phyloP scores from a whole-genome alignment of 2,329 filamentous ascomycete species.

The Coniochaeta sp. region DNA sequence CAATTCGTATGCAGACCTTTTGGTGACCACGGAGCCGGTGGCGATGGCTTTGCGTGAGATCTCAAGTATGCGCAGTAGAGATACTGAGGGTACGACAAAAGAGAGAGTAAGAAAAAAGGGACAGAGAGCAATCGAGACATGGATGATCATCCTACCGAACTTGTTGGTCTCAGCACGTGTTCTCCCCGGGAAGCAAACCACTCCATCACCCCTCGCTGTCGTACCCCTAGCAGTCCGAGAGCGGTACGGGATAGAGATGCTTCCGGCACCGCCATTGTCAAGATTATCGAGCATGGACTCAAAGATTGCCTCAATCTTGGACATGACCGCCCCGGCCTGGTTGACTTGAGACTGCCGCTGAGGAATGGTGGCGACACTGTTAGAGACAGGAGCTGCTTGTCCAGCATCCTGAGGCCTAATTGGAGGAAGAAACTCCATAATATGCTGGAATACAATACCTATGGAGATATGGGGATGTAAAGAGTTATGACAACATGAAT shows the following conservation, averaged over 20 bases:
- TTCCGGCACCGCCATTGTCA: slow-evolving; percentile 26
- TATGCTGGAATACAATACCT: neutral
- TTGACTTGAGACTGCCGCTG: neutral
- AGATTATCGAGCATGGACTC: slow-evolving; percentile 43
- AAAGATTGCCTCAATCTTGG: slow-evolving; percentile 49
- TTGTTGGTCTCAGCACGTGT: slow-evolving; percentile 39
- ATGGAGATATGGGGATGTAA: too few relatives aligned
- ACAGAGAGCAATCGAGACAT: neutral
- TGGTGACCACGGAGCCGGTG: slow-evolving; percentile 49
- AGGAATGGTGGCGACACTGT: neutral
- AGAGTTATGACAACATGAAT: neutral
- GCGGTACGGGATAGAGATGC: slow-evolving; percentile 40
- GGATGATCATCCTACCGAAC: slow-evolving; percentile 37
- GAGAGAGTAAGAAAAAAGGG: neutral
- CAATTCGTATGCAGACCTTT: slow-evolving; percentile 51
- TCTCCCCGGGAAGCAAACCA: slow-evolving; percentile 38
- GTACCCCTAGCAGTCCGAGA: slow-evolving; percentile 16
- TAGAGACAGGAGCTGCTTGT: too few relatives aligned
- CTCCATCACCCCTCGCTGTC: slow-evolving; percentile 4
- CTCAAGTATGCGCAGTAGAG: slow-evolving; percentile 51
- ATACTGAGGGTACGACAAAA: slow-evolving; percentile 32
- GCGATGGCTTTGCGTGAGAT: slow-evolving; percentile 52
- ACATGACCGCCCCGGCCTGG: slow-evolving; percentile 28
- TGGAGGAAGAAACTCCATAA: neutral
- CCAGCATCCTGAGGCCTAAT: neutral